Base-by-base conservation (phyloP, 2,329 filamentous ascomycete genomes). In the Colletotrichum lindemuthianum region DNA sequence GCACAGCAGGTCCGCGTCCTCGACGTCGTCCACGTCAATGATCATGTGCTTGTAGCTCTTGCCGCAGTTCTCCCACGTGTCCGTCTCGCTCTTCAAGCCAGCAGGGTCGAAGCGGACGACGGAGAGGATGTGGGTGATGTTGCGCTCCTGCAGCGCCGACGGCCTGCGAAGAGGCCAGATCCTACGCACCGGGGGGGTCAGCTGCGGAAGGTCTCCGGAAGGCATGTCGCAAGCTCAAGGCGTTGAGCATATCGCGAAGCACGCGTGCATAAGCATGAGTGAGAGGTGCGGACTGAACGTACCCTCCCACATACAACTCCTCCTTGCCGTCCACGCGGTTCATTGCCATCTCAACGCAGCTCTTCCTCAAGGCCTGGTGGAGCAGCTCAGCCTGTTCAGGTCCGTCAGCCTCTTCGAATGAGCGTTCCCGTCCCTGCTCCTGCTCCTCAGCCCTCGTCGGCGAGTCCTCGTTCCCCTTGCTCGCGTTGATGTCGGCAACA, bases 121-220 rank as follows among this genome's bases (percentile, higher is more conserved):
- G 5, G 94, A 97, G n/a, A 98, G 83, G 36, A 98, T 86, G 78
- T 97, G 94, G 3, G 93, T 97, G 75, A 99, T 93, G 69, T 90
- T 88, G 69, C 88, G 87, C 68, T 90, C 86, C 68, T 86, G 80
- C 52, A 98, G 83, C 40, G 89, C 85, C 58, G 90, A 84, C 66
- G 89, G 89, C 66, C 91, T 89, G 65, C 89, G 88, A 67, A 97
- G 81, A 45, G 90, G 88, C 80, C 94, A 94, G 68, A 97, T 86
- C 63, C 94, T 97, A 24, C 24, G 24, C 24, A 4, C 24, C 24
- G 24, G 24, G 24, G 24, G 5, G 24, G 24, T 24, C 24, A 24
- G 24, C 24, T 24, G 24, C 24, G 24, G 24, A 24, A 24, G 24
- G 24, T 24, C 24, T 24, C 24, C 24, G 24, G 69, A 41, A 53